Base-by-base conservation (phyloP, 208 protist genomes). In the Leishmania gerbilli region DNA sequence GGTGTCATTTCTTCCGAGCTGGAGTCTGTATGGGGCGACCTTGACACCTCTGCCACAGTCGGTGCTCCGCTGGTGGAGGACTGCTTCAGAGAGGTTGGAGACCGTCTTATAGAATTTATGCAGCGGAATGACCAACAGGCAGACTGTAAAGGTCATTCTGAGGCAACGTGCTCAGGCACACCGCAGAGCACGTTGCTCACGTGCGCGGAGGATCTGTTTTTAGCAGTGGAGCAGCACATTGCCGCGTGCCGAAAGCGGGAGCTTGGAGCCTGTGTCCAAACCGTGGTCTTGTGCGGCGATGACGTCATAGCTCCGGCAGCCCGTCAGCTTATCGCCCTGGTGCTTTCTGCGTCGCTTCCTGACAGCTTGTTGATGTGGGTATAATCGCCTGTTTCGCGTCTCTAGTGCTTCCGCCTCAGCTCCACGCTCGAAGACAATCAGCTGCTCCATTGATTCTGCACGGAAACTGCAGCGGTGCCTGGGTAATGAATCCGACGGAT, bases 161-260 rank as follows among this genome's bases (percentile, higher is more conserved):
- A 6, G 60, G 2, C 0, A 17, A 56, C 7, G 24, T 15, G 47
- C n/a, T n/a, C 31, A 69, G n/a, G 2, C 27, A 8, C 55, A n/a
- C 27, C 47, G 31, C 49, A 55, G 6, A 40, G 24, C 13, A 8
- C 55, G n/a, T 27, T n/a, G 31, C 17, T n/a, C 1, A 9, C 11
- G 6, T 31, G 15, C 40, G 64, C n/a, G 15, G 56, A 55, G 51
- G 75, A 77, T 19, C 45, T 84, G 55, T 11, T 65, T 3, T 31
- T 15, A 0, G 69, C 72, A 27, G 76, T 72, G 47, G 21, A 47
- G 55, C 31, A 77, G 47, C 81, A 84, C 55, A 19, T 84, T 47
- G 56, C 42, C 31, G n/a, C 19, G 19, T 84, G 81, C 51, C 81
- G 69, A 19, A 71, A 27, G 60, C 81, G 71, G 3, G 81, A 80